A percentile compares a stretch with the other conserved stretches of the same genome.
Conservation (phyloP, 345 rosid genomes). For the Rhodamnia rubescens region DNA sequence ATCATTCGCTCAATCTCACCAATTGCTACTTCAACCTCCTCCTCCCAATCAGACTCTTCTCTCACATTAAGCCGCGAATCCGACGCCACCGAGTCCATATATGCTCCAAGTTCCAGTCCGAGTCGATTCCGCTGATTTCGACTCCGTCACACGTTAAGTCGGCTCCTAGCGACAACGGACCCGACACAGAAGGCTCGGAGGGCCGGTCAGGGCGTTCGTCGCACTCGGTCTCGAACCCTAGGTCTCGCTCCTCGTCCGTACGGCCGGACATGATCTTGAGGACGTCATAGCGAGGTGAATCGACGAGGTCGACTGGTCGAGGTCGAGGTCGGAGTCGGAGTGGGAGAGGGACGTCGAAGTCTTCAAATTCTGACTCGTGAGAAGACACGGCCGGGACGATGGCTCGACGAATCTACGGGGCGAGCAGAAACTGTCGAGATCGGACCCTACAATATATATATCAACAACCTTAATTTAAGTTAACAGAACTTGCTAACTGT, state of each 20-base stretch:
- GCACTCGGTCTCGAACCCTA: neutral
- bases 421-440: neutral
- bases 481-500: neutral
- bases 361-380: neutral
- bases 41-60: slow-evolving; percentile 29
- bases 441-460: neutral
- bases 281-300: neutral
- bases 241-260: neutral
- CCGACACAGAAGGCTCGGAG: neutral
- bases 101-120: neutral
- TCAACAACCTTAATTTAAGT: neutral
- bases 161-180: neutral
- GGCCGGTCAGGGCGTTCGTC: neutral
- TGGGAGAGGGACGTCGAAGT: neutral
- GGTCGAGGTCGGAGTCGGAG: neutral
- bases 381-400: neutral
- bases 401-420: neutral
- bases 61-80: neutral
- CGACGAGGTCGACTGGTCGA: neutral
- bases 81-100: slow-evolving; percentile 3
- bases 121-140: neutral
- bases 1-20: neutral
- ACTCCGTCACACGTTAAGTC: slow-evolving; percentile 10
- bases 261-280: neutral
- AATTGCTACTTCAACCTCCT: neutral